Base-by-base conservation (phyloP, 192 early-diverging fungal species). In the Coemansia sp. region DNA sequence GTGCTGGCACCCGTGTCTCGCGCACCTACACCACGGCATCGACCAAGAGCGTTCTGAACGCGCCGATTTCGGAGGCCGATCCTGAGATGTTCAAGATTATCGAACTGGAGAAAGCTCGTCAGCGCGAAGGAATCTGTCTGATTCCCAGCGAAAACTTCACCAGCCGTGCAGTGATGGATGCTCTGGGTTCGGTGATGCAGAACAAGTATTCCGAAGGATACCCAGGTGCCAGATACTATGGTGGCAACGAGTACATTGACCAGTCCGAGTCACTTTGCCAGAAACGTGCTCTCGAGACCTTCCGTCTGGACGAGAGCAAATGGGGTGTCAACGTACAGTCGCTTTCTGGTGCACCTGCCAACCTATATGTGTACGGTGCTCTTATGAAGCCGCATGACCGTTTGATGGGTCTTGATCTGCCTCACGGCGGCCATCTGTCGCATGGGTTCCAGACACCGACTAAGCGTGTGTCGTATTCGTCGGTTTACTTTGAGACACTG, bases 201-300 rank as follows among this genome's bases (percentile, higher is more conserved):
- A 99, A 99, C 90, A 99, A 99, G 85, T 99, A 98, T 85, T 96
- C 94, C 25, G 96, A 97, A 83, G 96, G 95, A 34, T 97, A 99
- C 86, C 93, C 93, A 8, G 91, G 91, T 31, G 94, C 95, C 22
- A 90, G 95, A 71, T 99, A 99, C 87, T 99, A 99, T 82, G 97
- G 97, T 64, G 97, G 97, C 67, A 99, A 99, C 83, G 93, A 98
- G 82, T 94, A 86, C 69, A 99, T 99, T 67, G 97, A 99, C 84
- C 83, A 88, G 86, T 91, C 95, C 34, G 97, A 99, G 81, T 71
- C 69, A 40, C 86, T 98, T 22, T 99, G 97, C 84, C 96, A 96
- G 79, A 84, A 92, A 75, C 90, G 97, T 51, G 97, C 97, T 17
- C 86, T 99, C n/a, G 93, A 95, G 72, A 88, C 94, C 18, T 99